Evolutionary conservation across 164 flowering plant species (phyloP).

Genomic region (Nymphaea colorata): DNA sequence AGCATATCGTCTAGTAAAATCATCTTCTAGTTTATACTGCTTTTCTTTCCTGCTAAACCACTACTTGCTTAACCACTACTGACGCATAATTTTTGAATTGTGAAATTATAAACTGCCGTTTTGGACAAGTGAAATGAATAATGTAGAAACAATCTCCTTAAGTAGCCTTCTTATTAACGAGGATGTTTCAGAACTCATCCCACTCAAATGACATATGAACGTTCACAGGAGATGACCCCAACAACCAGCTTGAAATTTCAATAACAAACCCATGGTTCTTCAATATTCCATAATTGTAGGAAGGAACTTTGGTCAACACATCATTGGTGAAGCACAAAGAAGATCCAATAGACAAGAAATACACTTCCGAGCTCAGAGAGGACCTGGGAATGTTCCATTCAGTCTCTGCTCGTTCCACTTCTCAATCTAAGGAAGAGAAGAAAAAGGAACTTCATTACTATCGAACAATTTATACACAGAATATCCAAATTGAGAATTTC

Average conservation of each 20-base stretch:
- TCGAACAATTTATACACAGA: too few relatives aligned
- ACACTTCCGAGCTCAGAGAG: constrained; percentile 23
- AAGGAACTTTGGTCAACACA: neutral
- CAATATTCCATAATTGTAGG: neutral
- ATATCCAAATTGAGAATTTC: too few relatives aligned
- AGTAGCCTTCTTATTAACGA: neutral
- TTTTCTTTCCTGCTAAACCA: too few relatives aligned
- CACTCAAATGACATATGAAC: neutral
- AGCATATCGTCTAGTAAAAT: too few relatives aligned
- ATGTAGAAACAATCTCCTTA: too few relatives aligned
- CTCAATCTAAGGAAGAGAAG: constrained; percentile 30
- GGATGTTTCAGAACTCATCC: neutral
- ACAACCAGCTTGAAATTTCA: neutral
- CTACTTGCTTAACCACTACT: too few relatives aligned
- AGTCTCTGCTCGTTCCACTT: constrained; percentile 70
- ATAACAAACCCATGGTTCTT: too few relatives aligned
- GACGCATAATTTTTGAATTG: too few relatives aligned
- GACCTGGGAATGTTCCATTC: constrained; percentile 56
- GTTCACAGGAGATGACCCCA: neutral
- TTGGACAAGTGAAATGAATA: too few relatives aligned
- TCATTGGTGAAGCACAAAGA: neutral
- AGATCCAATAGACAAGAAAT: neutral
- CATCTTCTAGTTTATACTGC: too few relatives aligned
- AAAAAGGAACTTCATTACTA: neutral
- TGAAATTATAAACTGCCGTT: too few relatives aligned